phyloP scores from a whole-genome alignment of 2,329 filamentous ascomycete species.

The Cytospora piceicola region DNA sequence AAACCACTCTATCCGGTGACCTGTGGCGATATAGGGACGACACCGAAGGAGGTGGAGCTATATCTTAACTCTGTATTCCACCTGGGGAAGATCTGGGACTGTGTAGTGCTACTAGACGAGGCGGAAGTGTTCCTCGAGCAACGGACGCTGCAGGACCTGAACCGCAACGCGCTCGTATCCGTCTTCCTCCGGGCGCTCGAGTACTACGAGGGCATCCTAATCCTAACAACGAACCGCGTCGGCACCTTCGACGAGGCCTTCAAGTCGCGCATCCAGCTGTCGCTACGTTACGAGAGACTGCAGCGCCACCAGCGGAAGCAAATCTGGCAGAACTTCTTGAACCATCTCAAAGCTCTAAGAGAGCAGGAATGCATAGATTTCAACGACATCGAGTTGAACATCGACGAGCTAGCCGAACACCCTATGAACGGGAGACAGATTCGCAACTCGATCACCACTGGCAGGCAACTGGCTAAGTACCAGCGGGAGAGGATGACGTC shows the following conservation, averaged over 20 bases:
- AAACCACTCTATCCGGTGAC: constrained; percentile 44
- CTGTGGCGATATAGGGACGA: constrained; percentile 43
- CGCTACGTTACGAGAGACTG: constrained; percentile 40
- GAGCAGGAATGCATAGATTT: not conserved
- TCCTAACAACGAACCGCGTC: constrained; percentile 48
- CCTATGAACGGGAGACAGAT: constrained; percentile 49
- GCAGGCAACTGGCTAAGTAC: constrained; percentile 36
- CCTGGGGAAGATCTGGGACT: constrained; percentile 36
- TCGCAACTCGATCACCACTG: constrained; percentile 42
- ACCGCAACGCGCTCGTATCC: constrained; percentile 16
- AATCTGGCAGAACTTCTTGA: constrained; percentile 39
- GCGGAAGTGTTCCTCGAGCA: constrained; percentile 39
- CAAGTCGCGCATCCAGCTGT: constrained; percentile 43
- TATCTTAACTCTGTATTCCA: constrained; percentile 39
- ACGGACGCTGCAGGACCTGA: constrained; percentile 39
- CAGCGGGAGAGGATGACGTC: not conserved
- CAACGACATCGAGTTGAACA: constrained; percentile 31
- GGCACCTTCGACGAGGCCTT: constrained; percentile 48
- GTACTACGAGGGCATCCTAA: constrained; percentile 43
- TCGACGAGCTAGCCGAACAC: constrained; percentile 40
- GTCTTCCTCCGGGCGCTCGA: constrained; percentile 44
- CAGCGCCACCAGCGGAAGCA: constrained; percentile 30
- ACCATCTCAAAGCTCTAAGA: not conserved
- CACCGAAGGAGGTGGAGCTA: constrained; percentile 37
- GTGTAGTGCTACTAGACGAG: constrained; percentile 36